Base-by-base conservation (phyloP, 2,329 filamentous ascomycete genomes). In the Calonectria ilicicola region DNA sequence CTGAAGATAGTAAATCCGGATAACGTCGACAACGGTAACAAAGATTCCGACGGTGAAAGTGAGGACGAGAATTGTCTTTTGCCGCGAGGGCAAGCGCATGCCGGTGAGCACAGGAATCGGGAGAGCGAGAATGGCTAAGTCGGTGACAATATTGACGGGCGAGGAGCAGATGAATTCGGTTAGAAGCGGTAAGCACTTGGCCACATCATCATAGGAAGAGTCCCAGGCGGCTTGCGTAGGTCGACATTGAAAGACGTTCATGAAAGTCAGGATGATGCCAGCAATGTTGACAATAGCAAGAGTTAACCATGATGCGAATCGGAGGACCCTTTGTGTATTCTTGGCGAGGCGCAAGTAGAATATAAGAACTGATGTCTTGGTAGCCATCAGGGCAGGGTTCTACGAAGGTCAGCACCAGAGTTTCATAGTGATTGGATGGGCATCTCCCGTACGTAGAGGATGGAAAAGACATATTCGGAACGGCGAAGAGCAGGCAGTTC, bases 11-110 rank as follows among this genome's bases (percentile, higher is more conserved):
- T 95, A 96, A 74, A 98, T 96, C 60, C 96, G 90, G 40, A 98
- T 89, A 5, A 98, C 95, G 81, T 98, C 95, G 62, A 98, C 93
- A 3, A 97, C 89, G 1, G 95, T 93, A 53, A 97, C 94, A 77
- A 98, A 98, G 67, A 96, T 91, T 78, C 96, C 96, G 68, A 98
- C 90, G 66, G 93, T 90, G 81, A 98, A 98, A 0, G 95, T 97
- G 40, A 97, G 85, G 65, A 98, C 90, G 9, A 98, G 85, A 56
- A 98, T 97, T 2, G 93, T 91, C 84, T 98, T 98, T 81, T 98
- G 96, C 72, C 95, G 94, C 72, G 87, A 90, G 0, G 96, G 96
- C 12, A 98, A 85, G 60, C 92, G 92, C 93, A 98, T 97, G 67
- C 92, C 89, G 0, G 95, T 97, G 23, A 98, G 86, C 12, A 98